A percentile compares a stretch with the other conserved stretches of the same genome.
phyloP scores from a whole-genome alignment of 352 stramenopile species.

The Stramenopiles sp. region DNA sequence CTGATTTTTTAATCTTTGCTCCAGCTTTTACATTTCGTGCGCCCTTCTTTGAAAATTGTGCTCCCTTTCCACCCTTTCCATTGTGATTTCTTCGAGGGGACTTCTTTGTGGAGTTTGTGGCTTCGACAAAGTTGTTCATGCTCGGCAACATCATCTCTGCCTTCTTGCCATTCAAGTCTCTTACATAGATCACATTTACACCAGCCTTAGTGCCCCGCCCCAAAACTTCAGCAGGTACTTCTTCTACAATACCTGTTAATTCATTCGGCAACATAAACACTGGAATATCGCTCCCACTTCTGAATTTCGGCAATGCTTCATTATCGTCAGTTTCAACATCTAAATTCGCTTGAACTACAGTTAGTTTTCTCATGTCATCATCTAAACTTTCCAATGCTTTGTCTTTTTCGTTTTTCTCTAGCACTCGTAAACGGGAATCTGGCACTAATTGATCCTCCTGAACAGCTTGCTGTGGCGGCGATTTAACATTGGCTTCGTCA shows the following conservation, averaged over 20 bases:
- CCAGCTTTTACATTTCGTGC: neutral
- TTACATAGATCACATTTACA: neutral
- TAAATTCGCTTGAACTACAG: neutral
- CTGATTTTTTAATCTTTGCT: neutral
- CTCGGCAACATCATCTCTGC: neutral
- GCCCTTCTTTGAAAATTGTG: neutral
- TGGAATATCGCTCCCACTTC: neutral
- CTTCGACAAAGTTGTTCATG: neutral
- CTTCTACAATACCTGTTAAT: neutral
- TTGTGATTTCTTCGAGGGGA: neutral
- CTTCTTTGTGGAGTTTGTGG: neutral
- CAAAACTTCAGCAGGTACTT: neutral
- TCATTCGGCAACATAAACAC: neutral
- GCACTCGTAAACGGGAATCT: neutral
- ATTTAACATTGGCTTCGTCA: neutral
- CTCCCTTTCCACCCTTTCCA: neutral
- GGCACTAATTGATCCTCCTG: neutral
- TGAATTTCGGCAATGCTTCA: neutral
- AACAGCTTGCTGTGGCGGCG: neutral
- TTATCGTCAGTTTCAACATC: neutral
- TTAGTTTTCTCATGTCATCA: neutral
- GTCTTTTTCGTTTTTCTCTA: neutral
- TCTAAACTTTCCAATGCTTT: neutral
- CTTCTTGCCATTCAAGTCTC: neutral
- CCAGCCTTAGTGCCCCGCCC: neutral